Evolutionary conservation across 2,329 filamentous ascomycete species (phyloP), one percentile per base, ranked within the genome.

Genomic region (Fusarium vanettenii): DNA sequence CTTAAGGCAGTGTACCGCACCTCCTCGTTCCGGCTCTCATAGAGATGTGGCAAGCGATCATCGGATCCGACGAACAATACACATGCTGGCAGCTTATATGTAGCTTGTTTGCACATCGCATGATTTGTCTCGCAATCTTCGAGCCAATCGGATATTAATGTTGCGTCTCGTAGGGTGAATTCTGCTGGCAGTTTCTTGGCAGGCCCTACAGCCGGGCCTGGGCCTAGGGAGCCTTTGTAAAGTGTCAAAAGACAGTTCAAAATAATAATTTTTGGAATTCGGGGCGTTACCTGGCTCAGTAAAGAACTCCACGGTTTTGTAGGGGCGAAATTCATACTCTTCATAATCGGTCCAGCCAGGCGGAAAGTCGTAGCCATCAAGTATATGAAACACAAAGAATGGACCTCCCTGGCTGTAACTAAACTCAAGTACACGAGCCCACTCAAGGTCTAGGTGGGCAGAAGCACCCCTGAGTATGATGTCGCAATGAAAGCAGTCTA

Each of bases 341-440:
- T 31, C 29, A 31, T 31, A 2, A 31, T 2, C 0, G 2, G 1
- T 3, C 29, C 29, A 10, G 27, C 6, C 9, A 2, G 8, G 2
- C 7, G 9, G 2, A 29, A 8, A 9, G 29, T 31, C 3, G 29
- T 31, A 2, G 29, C 10, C 10, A 2, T 31, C 29, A 31, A 31
- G 29, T 10, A 9, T 8, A 9, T 10, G 29, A 10, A 31, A 31
- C 29, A 31, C 9, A 2, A 31, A 31, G 29, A 31, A 31, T 31
- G 29, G 9, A 3, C 29, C 29, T 31, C 29, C 29, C 29, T 31
- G 29, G 29, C 29, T 29, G 29, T 3, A 29, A 1, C 1, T 29
- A 9, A 29, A 29, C 29, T 29, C 8, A 10, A 29, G 29, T 9
- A 9, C 29, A 29, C 2, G 29, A 29, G 10, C 29, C 3, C 8